These are phyloP conservation scores for Colletotrichum spinosum DNA, from an alignment of 2,329 filamentous ascomycete species.

Conservation along the genomic window DNA sequence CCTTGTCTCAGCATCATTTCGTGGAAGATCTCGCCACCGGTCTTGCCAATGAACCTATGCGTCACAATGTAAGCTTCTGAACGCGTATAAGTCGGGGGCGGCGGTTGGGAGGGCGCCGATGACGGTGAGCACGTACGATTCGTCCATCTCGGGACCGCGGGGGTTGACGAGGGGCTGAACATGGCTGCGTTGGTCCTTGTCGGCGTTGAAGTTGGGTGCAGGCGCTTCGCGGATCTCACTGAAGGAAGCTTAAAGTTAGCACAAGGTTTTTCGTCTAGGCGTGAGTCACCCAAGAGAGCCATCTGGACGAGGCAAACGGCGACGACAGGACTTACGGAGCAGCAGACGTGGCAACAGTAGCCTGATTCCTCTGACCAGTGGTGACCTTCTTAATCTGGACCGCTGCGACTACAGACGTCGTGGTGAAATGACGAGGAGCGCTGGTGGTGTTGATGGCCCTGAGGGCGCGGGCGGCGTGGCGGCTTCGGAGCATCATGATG, in stretches of 20 bases:
- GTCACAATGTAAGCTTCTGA: conserved; percentile 22
- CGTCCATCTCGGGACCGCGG: conserved; percentile 75
- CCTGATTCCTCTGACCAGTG: conserved; percentile 58
- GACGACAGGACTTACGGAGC: conserved; percentile 60
- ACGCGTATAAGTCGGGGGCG: conserved; percentile 31
- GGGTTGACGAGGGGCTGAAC: conserved; percentile 76
- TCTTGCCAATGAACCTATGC: conserved; percentile 88
- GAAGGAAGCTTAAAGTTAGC: conserved; percentile 41
- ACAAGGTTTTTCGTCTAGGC: conserved; percentile 4
- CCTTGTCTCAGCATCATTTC: conserved; percentile 97
- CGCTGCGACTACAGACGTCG: conserved; percentile 51
- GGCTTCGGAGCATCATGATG: conserved; percentile 60
- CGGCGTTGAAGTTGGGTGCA: conserved; percentile 70
- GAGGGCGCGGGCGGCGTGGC: conserved; percentile 60
- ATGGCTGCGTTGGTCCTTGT: conserved; percentile 63
- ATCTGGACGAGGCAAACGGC: not conserved
- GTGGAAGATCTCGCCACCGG: conserved; percentile 96
- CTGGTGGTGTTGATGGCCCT: conserved; percentile 54
- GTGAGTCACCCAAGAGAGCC: conserved; percentile 14
- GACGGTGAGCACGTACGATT: conserved; percentile 71
- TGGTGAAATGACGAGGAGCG: conserved; percentile 53
- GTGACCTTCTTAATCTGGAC: conserved; percentile 55
- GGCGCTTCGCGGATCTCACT: conserved; percentile 70
- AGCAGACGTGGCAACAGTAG: conserved; percentile 60
- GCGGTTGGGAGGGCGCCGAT: conserved; percentile 9